Base-by-base conservation (phyloP, 1,139 yeast genomes). In the Sugiyamaella japonica region DNA sequence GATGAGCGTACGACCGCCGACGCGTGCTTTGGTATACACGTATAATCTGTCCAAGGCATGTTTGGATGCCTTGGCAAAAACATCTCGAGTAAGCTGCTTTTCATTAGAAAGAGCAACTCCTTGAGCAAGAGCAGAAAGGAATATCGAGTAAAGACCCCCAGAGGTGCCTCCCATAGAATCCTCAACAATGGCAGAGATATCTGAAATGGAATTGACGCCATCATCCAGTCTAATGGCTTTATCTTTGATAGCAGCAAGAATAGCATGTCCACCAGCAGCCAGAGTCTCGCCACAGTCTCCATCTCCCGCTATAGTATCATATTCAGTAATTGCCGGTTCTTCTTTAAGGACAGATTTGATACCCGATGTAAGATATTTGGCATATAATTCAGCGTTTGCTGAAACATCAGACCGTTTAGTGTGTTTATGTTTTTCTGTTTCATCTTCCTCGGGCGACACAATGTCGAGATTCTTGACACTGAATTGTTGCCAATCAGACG, bases 271-370 rank as follows among this genome's bases (percentile, higher is more conserved):
- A 45, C 97, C 97, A 29, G 82, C 79, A 13, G 84, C 89, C 59
- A 91, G 74, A 0, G 97, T 91, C 65, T 89, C 95, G 47, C 98
- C 98, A 73, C 97, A 90, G 69, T 91, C 98, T 63, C 98, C 98
- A 70, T 91, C 98, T 58, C 98, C 98, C 1, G 93, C 97, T 62
- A 84, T 77, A 1, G 95, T 87, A 66, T 91, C 98, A 63, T 86
- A 84, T 58, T 82, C 80, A 0, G 97, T 91, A 65, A 91, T 86
- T 62, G 82, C 79, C 3, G 96, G 95, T 69, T 90, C 97, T 15
- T 76, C 74, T 70, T 77, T 66, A 69, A 77, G 63, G 70, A 80
- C 68, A 70, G 72, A 51, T 63, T 77, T 63, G 61, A 88, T 80
- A 31, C 88, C 91, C 6, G 70, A 63, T 28, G 66, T 67, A 48